Conservation (phyloP, 2,329 filamentous ascomycete genomes). For the Aureobasidium sp. region DNA sequence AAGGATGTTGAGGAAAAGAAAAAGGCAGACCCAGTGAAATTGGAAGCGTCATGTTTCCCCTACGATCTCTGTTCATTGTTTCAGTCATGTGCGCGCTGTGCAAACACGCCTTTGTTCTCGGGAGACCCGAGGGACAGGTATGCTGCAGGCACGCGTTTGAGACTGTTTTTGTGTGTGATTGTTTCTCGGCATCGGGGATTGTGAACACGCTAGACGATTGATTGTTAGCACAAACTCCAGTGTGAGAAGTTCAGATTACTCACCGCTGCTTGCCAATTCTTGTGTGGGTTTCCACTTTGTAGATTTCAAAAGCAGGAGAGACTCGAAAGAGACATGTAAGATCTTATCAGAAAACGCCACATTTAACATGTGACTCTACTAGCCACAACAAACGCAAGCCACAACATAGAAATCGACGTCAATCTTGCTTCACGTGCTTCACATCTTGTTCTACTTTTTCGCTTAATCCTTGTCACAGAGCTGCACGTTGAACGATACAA, state of each 20-base stretch:
- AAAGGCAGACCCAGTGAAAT: background rate
- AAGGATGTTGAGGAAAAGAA: background rate
- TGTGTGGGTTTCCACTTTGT: background rate
- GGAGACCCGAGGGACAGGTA: background rate
- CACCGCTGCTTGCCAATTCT: background rate
- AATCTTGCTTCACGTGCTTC: conserved; percentile 6
- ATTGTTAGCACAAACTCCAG: background rate
- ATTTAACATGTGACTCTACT: background rate
- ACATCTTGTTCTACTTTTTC: background rate
- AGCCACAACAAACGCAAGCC: conserved; percentile 11
- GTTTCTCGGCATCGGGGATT: conserved; percentile 12
- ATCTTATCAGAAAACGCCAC: background rate
- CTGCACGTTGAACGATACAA: too few relatives aligned
- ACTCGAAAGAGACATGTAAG: background rate
- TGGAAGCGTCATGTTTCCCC: background rate
- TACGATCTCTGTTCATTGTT: conserved; percentile 17
- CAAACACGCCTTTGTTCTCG: background rate
- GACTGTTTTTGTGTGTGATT: conserved; percentile 8
- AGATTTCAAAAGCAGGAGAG: background rate
- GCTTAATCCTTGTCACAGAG: background rate
- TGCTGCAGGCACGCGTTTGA: background rate
- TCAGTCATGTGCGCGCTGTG: conserved; percentile 11
- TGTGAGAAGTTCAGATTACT: background rate
- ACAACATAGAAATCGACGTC: background rate
- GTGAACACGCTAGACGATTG: background rate